phyloP scores from a whole-genome alignment of 2,329 filamentous ascomycete genomes.

The Cladobotryum mycophilum region DNA sequence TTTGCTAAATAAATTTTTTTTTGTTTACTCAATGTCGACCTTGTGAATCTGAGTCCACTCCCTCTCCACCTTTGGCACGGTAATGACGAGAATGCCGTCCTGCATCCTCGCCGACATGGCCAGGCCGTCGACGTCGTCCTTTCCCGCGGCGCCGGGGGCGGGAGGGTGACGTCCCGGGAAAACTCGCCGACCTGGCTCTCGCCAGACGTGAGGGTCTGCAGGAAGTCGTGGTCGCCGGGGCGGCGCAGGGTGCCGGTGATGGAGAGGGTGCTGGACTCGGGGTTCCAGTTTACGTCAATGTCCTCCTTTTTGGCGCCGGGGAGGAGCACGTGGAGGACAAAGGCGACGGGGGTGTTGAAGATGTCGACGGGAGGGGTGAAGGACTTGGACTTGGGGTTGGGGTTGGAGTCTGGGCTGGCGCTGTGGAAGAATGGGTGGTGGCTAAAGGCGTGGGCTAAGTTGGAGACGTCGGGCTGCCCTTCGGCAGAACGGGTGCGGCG shows the following conservation, averaged over 20 bases:
- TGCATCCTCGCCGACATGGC: conserved; percentile 69
- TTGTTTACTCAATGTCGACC: conserved; percentile 41
- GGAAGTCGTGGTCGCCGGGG: conserved; percentile 62
- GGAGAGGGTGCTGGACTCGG: conserved; percentile 57
- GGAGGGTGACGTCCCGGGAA: conserved; percentile 61
- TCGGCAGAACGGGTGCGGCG: not conserved
- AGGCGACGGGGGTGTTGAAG: conserved; percentile 61
- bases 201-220: conserved; percentile 55
- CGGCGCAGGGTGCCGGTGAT: conserved; percentile 69
- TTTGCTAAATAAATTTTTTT: not conserved
- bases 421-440: conserved; percentile 37
- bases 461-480: conserved; percentile 31
- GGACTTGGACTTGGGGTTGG: conserved; percentile 23
- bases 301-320: conserved; percentile 77
- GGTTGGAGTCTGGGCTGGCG: conserved; percentile 7
- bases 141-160: conserved; percentile 36
- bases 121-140: conserved; percentile 58
- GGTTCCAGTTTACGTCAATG: conserved; percentile 69
- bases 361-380: conserved; percentile 67
- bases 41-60: conserved; percentile 59
- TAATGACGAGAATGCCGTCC: conserved; percentile 70
- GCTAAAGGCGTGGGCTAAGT: conserved; percentile 34
- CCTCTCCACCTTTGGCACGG: conserved; percentile 66
- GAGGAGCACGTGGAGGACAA: conserved; percentile 67
- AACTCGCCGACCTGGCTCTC: conserved; percentile 72